These are phyloP conservation scores for Pseudognaphalium luteoalbum DNA, from an alignment of 129 eudicot genomes.

Conservation along the genomic window DNA sequence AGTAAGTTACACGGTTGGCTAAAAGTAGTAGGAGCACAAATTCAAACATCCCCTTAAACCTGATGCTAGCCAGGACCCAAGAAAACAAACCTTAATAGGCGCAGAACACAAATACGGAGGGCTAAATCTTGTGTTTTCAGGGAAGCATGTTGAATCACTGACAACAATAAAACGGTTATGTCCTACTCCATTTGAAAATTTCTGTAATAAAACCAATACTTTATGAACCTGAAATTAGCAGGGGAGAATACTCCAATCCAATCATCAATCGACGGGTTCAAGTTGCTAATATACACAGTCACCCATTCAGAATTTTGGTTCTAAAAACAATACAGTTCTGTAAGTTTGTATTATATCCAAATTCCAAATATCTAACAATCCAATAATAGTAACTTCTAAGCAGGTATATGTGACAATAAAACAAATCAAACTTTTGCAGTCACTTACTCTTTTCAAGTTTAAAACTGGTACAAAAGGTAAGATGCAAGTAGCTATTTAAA, in stretches of 20 bases:
- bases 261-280: slow-evolving; percentile 71
- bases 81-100: slow-evolving; percentile 75
- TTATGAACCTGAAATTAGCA: slow-evolving; percentile 75
- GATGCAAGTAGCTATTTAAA: background rate
- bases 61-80: slow-evolving; percentile 15
- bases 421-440: too few relatives aligned
- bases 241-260: slow-evolving; percentile 99
- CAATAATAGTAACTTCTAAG: background rate
- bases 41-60: background rate
- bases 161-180: slow-evolving; percentile 4
- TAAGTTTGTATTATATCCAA: slow-evolving; percentile 14
- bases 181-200: background rate
- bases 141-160: slow-evolving; percentile 70
- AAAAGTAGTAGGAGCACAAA: background rate
- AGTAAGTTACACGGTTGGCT: slow-evolving; percentile 16
- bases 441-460: too few relatives aligned
- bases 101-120: slow-evolving; percentile 86
- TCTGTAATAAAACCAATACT: background rate
- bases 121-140: slow-evolving; percentile 56
- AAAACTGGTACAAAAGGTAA: too few relatives aligned
- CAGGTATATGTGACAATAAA: background rate
- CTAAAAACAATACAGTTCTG: slow-evolving; percentile 29
- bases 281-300: slow-evolving; percentile 45
- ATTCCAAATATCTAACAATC: background rate
- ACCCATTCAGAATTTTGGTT: slow-evolving; percentile 70